Evolutionary conservation across 129 eudicot genomes (phyloP).

Genomic region (Dittrichia graveolens): DNA sequence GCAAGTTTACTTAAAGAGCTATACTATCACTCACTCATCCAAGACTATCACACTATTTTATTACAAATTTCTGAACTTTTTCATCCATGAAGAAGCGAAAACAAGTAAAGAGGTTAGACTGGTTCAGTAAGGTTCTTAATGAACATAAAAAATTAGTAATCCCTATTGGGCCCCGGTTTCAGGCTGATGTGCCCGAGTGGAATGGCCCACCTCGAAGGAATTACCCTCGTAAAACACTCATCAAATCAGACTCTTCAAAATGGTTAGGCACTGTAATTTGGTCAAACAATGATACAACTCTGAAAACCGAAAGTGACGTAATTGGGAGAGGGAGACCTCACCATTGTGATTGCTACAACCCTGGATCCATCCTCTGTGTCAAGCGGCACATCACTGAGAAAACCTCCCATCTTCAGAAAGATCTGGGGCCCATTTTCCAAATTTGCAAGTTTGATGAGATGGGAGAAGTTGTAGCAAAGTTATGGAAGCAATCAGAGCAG

Average conservation of each 20-base stretch:
- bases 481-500: constrained; percentile 51
- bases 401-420: constrained; percentile 39
- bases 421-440: constrained; percentile 54
- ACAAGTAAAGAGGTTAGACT: constrained; percentile 17
- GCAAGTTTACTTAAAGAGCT: constrained; percentile 5
- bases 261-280: constrained; percentile 66
- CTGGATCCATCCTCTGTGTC: constrained; percentile 46
- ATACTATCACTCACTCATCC: not conserved
- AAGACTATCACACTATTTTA: not conserved
- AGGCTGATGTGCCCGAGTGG: constrained; percentile 62
- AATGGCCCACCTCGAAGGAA: constrained; percentile 33
- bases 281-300: constrained; percentile 34
- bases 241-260: constrained; percentile 35
- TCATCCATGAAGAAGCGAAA: constrained; percentile 30
- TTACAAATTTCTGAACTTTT: not conserved
- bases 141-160: constrained; percentile 38
- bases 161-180: constrained; percentile 68
- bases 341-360: constrained; percentile 47
- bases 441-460: constrained; percentile 59
- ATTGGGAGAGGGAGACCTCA: constrained; percentile 57
- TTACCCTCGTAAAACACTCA: constrained; percentile 13
- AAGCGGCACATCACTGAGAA: constrained; percentile 47
- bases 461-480: constrained; percentile 56
- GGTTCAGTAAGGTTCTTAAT: constrained; percentile 26
- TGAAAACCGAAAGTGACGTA: constrained; percentile 28